Conservation (phyloP, 106 monocot genomes). For the Ottelia alismoides region DNA sequence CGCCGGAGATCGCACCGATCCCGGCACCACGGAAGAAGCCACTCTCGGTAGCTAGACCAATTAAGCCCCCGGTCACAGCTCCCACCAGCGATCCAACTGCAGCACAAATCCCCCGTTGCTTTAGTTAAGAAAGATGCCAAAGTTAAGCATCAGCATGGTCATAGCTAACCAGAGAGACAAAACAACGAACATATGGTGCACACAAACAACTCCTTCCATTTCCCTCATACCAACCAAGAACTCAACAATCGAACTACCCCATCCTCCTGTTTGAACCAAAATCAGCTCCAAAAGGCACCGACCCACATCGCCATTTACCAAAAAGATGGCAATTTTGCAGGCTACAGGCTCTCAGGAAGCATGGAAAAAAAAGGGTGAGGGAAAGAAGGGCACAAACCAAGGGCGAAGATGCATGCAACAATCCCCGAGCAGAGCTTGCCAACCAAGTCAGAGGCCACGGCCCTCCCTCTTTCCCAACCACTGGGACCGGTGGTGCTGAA, state of each 20-base stretch:
- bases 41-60: constrained; percentile 74
- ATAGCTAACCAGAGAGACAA: too few relatives aligned
- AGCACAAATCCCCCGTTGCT: neutral
- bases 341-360: too few relatives aligned
- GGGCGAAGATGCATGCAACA: neutral
- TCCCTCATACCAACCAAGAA: too few relatives aligned
- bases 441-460: neutral
- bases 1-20: constrained; percentile 70
- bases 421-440: neutral
- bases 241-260: too few relatives aligned
- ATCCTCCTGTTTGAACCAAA: too few relatives aligned
- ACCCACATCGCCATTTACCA: neutral
- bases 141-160: too few relatives aligned
- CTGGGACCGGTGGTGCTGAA: too few relatives aligned
- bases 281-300: neutral
- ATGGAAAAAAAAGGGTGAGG: too few relatives aligned
- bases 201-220: neutral
- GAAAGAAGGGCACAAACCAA: neutral
- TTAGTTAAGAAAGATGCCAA: too few relatives aligned
- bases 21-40: constrained; percentile 64
- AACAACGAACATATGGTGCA: neutral
- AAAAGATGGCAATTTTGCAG: too few relatives aligned
- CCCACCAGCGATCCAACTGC: constrained; percentile 64
- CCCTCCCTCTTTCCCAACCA: neutral
- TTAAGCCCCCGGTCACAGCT: constrained; percentile 52